A percentile compares a stretch with the other conserved stretches of the same genome.
Conservation (phyloP, 352 stramenopile species). For the Phytophthora meadii region DNA sequence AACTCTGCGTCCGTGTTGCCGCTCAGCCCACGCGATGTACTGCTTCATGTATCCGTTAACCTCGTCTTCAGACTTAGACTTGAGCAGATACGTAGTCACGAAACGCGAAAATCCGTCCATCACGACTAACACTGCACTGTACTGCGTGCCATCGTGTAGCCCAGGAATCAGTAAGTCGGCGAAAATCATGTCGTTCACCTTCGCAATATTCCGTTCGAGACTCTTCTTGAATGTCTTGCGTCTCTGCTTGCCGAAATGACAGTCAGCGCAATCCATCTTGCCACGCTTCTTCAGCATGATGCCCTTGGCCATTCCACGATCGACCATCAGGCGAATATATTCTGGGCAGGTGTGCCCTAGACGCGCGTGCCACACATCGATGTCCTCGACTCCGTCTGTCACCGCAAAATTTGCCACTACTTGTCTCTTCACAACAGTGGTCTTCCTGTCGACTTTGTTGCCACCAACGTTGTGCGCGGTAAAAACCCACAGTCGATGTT, state of each 20-base stretch:
- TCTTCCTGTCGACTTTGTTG: neutral
- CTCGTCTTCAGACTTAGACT: too few species aligned
- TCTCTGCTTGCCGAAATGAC: slow-evolving; percentile 20
- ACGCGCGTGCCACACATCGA: slow-evolving; percentile 11
- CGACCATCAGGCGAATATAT: slow-evolving; percentile 19
- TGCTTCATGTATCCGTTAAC: too few species aligned
- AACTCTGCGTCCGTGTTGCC: too few species aligned
- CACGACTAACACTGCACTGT: too few species aligned
- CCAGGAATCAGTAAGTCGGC: too few species aligned
- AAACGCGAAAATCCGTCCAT: too few species aligned
- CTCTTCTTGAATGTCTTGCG: slow-evolving; percentile 16
- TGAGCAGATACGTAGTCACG: too few species aligned
- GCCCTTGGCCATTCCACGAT: slow-evolving; percentile 17
- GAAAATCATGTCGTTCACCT: too few species aligned
- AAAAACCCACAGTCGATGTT: slow-evolving; percentile 20
- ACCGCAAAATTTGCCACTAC: slow-evolving; percentile 17
- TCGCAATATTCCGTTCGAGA: too few species aligned
- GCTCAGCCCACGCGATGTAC: too few species aligned
- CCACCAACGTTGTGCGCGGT: slow-evolving; percentile 9
- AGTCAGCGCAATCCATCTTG: slow-evolving; percentile 15
- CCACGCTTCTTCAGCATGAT: slow-evolving; percentile 21
- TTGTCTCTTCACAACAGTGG: slow-evolving; percentile 4
- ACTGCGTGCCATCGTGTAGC: too few species aligned
- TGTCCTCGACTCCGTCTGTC: slow-evolving; percentile 7
- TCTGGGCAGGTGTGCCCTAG: slow-evolving; percentile 12